Conservation (phyloP, 1,139 yeast genomes). For the Scheffersomyces quercinus region DNA sequence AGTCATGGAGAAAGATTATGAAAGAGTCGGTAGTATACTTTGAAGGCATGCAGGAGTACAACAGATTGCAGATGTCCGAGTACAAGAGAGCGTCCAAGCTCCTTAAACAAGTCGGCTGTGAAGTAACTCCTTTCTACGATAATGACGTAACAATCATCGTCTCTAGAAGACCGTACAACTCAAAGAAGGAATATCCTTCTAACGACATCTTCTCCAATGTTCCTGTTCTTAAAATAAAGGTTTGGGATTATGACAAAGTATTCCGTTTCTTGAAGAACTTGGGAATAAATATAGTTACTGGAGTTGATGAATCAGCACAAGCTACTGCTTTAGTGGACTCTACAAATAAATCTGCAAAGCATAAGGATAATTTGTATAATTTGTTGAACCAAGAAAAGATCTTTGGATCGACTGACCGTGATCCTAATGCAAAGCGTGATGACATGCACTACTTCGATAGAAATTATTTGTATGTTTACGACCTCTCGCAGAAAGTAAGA, state of each 20-base stretch:
- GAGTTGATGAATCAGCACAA: slow-evolving; percentile 13
- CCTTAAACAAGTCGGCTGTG: slow-evolving; percentile 61
- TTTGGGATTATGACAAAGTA: slow-evolving; percentile 89
- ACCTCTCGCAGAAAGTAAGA: slow-evolving; percentile 72
- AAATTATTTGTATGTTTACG: slow-evolving; percentile 74
- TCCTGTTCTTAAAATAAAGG: slow-evolving; percentile 60
- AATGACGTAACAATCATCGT: slow-evolving; percentile 79
- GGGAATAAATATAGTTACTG: slow-evolving; percentile 40
- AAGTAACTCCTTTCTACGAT: slow-evolving; percentile 74
- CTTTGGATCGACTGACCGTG: slow-evolving; percentile 86
- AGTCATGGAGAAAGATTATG: slow-evolving; percentile 79
- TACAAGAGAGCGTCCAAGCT: slow-evolving; percentile 56
- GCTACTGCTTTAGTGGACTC: slow-evolving; percentile 13
- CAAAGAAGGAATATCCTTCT: slow-evolving; percentile 30
- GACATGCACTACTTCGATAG: slow-evolving; percentile 78
- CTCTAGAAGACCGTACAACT: slow-evolving; percentile 47
- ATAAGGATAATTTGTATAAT: slow-evolving; percentile 50
- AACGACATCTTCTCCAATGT: slow-evolving; percentile 73
- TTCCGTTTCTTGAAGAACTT: slow-evolving; percentile 74
- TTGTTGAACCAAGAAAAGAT: slow-evolving; percentile 81
- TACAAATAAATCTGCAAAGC: slow-evolving; percentile 12
- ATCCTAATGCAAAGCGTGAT: slow-evolving; percentile 80
- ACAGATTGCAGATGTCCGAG: slow-evolving; percentile 44
- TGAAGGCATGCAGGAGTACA: slow-evolving; percentile 58
- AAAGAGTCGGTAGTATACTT: slow-evolving; percentile 73